Base-by-base conservation (phyloP, 2,329 filamentous ascomycete species). In the Colletotrichum sp. region DNA sequence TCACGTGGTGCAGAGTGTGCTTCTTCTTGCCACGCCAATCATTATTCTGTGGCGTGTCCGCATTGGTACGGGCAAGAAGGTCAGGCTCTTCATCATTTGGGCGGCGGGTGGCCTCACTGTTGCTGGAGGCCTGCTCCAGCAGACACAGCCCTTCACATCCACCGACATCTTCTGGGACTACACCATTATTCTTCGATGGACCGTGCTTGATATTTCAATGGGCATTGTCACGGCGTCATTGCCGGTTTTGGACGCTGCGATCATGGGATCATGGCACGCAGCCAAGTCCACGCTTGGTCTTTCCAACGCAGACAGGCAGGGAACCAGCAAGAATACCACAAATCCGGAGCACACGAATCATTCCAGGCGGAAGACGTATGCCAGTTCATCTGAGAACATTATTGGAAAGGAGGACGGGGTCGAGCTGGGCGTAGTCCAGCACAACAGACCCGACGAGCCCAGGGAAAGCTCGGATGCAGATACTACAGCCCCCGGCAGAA, bases 1-100 rank as follows among this genome's bases (percentile, higher is more conserved):
- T n/a, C 82, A 84, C 67, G 80, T 82, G 10, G 78, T 80, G n/a
- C 79, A 83, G 77, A 82, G 82, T 68, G 78, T 82, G 38, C 77
- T 78, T 4, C 76, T 84, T 1, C 78, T 84, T 8, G 68, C 76
- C 13, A 80, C 81, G 1, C 82, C 83, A 1, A 67, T 84, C 13
- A 79, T 83, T 9, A 80, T 84, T 2, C 75, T 84, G 9, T 83
- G 80, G 80, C 80, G 80, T 15, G 78, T 84, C 16, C 77, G 79
- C 13, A 83, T 84, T 77, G 77, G 78, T 1, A 70, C 55, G 32
- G 28, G 43, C 10, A 81, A 79, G 9, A 84, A 82, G 56, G 52
- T 78, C 9, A 76, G 81, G 5, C 77, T 83, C 6, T 80, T 79
- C 66, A 48, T 81, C 55, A 77, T 84, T 60, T 84, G 83, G 77